Percentiles rank a stretch among this genome's conserved stretches.
These are phyloP conservation scores for Massariosphaeria phaeospora DNA, from an alignment of 495 filamentous ascomycete species.

Conservation along the genomic window DNA sequence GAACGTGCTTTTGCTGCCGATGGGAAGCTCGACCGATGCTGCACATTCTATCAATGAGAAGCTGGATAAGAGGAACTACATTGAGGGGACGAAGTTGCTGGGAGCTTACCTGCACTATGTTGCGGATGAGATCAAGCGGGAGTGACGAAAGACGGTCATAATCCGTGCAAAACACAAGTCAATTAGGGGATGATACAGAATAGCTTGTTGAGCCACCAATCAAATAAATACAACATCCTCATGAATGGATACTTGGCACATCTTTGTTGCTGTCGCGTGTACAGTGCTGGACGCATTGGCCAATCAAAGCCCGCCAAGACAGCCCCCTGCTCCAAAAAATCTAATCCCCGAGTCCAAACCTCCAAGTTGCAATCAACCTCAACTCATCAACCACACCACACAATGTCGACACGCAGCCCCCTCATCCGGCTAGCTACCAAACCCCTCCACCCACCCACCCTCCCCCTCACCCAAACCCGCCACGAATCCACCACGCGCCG, in stretches of 20 bases:
- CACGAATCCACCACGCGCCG: constrained; percentile 67
- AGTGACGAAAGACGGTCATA: no score
- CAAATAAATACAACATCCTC: not conserved
- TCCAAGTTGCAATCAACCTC: not conserved
- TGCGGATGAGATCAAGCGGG: constrained; percentile 72
- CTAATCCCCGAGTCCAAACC: not conserved
- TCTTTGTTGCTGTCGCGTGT: no score
- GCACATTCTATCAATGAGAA: constrained; percentile 99
- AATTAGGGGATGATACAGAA: no score
- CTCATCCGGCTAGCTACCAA: not conserved
- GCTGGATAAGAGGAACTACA: constrained; percentile 92
- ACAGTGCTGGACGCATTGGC: no score
- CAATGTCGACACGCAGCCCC: constrained; percentile 20
- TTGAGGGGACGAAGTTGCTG: constrained; percentile 93
- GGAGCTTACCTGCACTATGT: constrained; percentile 97
- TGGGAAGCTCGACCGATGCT: constrained; percentile 94
- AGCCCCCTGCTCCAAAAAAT: not conserved
- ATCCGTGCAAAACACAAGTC: no score
- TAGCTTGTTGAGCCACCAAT: no score
- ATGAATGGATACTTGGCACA: no score
- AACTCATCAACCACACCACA: constrained; percentile 2
- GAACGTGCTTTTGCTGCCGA: constrained; percentile 91
- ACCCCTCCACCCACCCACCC: not conserved
- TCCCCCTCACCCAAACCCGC: constrained; percentile 38
- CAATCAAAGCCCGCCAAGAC: not conserved